These are phyloP conservation scores for Tuber borchii DNA, from an alignment of 495 filamentous ascomycete species.

Conservation along the genomic window DNA sequence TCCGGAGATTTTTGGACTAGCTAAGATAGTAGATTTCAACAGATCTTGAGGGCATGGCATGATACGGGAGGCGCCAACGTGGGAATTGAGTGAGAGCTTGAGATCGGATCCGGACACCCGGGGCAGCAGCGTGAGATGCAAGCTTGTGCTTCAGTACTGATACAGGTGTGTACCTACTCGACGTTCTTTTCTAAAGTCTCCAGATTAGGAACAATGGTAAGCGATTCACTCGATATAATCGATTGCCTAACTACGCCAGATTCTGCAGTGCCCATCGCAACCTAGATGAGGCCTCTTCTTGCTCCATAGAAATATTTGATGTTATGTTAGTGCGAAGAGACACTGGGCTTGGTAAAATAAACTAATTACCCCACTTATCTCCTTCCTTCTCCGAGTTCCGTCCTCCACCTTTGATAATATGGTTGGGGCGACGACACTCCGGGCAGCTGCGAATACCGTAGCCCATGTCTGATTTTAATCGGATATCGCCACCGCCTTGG, in stretches of 20 bases:
- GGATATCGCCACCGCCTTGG: background rate
- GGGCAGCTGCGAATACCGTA: background rate
- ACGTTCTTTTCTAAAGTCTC: background rate
- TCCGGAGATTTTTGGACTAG: too few relatives aligned
- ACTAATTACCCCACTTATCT: background rate
- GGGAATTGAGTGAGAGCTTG: background rate
- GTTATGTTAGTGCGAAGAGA: background rate
- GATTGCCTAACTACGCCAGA: background rate
- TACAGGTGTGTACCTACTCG: background rate
- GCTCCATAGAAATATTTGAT: too few relatives aligned
- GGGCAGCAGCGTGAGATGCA: too few relatives aligned
- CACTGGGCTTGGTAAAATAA: background rate
- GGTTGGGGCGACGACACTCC: too few relatives aligned
- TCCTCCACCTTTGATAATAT: background rate
- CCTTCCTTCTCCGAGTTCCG: background rate
- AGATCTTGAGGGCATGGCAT: background rate
- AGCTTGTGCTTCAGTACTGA: background rate
- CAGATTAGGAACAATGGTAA: background rate
- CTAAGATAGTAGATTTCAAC: too few relatives aligned
- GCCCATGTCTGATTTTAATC: background rate
- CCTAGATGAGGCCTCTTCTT: too few relatives aligned
- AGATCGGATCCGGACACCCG: background rate
- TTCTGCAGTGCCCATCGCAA: background rate
- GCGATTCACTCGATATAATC: background rate
- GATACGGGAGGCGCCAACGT: background rate